phyloP scores from a whole-genome alignment of 208 protist species.

The Leishmania arabica region DNA sequence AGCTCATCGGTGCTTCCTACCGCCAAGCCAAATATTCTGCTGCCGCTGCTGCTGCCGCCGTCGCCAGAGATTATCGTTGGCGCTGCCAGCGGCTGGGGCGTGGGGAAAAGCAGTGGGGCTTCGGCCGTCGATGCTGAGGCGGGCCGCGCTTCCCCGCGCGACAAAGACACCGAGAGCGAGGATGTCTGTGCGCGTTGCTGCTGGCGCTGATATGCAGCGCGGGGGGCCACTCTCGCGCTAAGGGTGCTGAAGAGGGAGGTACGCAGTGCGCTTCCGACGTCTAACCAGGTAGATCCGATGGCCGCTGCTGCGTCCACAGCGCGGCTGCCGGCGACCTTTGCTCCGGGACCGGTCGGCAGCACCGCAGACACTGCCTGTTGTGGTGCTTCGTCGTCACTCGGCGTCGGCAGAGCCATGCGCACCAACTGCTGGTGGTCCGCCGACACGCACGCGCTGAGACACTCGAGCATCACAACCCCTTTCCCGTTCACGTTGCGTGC shows the following conservation, averaged over 20 bases:
- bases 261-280: conserved; percentile 24
- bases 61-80: neutral
- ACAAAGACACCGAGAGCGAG: neutral
- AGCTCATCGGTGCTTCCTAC: conserved; percentile 1
- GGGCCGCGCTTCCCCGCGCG: neutral
- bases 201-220: neutral
- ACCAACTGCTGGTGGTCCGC: neutral
- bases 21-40: neutral
- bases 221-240: conserved; percentile 20
- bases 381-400: neutral
- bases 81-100: neutral
- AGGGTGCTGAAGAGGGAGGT: conserved; percentile 22
- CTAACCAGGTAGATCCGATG: conserved; percentile 14
- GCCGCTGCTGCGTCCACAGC: neutral
- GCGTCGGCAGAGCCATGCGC: neutral
- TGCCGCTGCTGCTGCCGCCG: neutral
- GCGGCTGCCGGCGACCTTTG: neutral
- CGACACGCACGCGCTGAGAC: neutral
- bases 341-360: neutral
- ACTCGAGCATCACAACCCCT: neutral
- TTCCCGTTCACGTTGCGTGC: neutral
- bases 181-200: neutral
- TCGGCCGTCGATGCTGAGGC: neutral
- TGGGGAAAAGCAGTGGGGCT: neutral
- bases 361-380: neutral